A percentile compares a stretch with the other conserved stretches of the same genome.
Conservation (phyloP, 768 basidiomycete species). For the Lentinula detonsa region DNA sequence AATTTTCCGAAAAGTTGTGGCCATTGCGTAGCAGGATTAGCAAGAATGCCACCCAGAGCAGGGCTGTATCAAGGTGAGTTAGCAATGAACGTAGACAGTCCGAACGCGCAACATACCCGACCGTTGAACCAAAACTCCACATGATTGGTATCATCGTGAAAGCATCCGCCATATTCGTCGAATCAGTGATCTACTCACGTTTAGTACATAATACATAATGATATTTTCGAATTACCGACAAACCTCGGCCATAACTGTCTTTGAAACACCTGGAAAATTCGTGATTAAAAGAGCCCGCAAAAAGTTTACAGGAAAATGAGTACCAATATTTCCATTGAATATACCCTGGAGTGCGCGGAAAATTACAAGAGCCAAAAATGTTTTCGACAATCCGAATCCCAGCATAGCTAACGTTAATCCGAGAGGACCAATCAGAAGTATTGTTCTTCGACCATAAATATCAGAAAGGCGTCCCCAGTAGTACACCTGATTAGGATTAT, state of each 20-base stretch:
- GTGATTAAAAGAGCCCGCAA: not conserved
- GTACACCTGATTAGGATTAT: constrained; percentile 9
- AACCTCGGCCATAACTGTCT: constrained; percentile 26
- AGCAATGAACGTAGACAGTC: not conserved
- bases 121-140: constrained; percentile 17
- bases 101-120: constrained; percentile 14
- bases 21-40: constrained; percentile 22
- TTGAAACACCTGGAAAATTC: constrained; percentile 16
- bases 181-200: constrained; percentile 21
- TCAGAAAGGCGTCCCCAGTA: constrained; percentile 25
- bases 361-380: constrained; percentile 18
- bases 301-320: not conserved
- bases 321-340: constrained; percentile 26
- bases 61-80: constrained; percentile 13
- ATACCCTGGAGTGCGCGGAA: constrained; percentile 21
- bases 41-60: constrained; percentile 24
- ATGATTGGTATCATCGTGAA: constrained; percentile 21
- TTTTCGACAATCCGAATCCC: constrained; percentile 23
- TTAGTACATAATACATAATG: not conserved
- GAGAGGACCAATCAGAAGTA: constrained; percentile 23
- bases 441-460: constrained; percentile 21
- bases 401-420: constrained; percentile 21
- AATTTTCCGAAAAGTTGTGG: constrained; percentile 19
- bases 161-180: constrained; percentile 20
- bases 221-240: not conserved